phyloP scores from a whole-genome alignment of 1,139 yeast genomes.

The Diutina catenulata region DNA sequence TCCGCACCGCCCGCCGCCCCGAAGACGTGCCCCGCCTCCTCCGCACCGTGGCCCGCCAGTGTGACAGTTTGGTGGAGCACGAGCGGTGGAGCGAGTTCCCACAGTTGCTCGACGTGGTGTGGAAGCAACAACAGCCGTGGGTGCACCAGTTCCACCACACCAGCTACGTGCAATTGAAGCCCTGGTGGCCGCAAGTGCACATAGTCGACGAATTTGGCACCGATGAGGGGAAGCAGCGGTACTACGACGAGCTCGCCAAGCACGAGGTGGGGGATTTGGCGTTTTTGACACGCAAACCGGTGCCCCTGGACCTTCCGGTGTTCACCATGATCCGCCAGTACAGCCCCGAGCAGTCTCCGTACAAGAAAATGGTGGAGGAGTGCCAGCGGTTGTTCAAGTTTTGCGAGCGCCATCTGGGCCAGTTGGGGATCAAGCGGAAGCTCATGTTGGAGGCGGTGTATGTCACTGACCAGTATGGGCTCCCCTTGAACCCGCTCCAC shows the following conservation, averaged over 20 bases:
- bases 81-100: conserved; percentile 18
- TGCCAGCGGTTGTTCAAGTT: neutral
- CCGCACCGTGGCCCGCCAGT: conserved; percentile 8
- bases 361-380: conserved; percentile 16
- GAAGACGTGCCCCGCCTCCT: neutral
- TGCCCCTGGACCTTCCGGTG: neutral
- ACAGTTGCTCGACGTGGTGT: conserved; percentile 18
- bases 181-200: conserved; percentile 27
- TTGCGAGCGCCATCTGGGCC: neutral
- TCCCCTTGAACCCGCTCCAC: conserved; percentile 19
- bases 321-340: conserved; percentile 6
- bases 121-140: conserved; percentile 16
- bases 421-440: neutral
- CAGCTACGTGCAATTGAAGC: conserved; percentile 15
- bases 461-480: conserved; percentile 22
- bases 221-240: neutral
- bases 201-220: conserved; percentile 20
- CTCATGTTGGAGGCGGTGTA: conserved; percentile 19
- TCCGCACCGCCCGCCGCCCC: neutral
- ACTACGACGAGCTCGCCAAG: conserved; percentile 7
- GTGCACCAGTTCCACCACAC: conserved; percentile 13
- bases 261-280: conserved; percentile 7
- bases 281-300: conserved; percentile 7
- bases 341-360: conserved; percentile 9
- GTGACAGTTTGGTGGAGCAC: conserved; percentile 18